Evolutionary conservation across 169 alveolate genomes (phyloP), one percentile per base, ranked within the genome.

Genomic region (Prorocentrum cordatum): DNA sequence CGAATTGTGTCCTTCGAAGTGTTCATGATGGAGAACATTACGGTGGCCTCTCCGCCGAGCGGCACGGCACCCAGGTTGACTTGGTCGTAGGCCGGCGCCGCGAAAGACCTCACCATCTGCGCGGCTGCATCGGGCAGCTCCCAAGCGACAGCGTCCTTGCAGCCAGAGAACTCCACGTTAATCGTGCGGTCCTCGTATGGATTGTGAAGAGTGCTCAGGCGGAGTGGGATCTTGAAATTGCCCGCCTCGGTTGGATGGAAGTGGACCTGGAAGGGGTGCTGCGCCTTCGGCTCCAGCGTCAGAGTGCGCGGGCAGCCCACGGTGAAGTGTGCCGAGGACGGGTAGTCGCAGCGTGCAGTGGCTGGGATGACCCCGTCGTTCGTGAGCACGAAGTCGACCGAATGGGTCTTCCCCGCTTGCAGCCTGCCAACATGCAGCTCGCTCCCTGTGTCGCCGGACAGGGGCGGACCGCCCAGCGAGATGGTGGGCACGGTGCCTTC

Each of bases 401-500:
- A 36, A 61, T 94, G 95, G 70, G 94, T 93, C 47, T 93, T 82
- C 61, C 95, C 95, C 6, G 95, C 94, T 27, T 96, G 93, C 62
- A 96, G 94, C 75, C 95, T 97, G 50, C 98, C 98, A 62, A 97
- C 72, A 14, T 31, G 87, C n/a, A 18, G 32, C 87, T 77, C 62
- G 3, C 75, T 73, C 6, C 87, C 87, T 14, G 27, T 18, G 31
- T 77, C 87, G 22, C 87, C 87, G 24, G 59, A 77, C 45, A 77
- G 45, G 14, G 87, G 54, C 1, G 87, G 87, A 16, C 87, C 87
- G 20, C 94, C 92, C 71, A 96, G 83, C 64, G 94, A 91, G 47
- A 96, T 89, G 20, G 97, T 94, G 14, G 98, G 98, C 58, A 96
- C 94, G 1, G 97, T 95, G 27, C 98, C 98, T 73, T 97, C 99